Conservation (phyloP, 2,329 filamentous ascomycete species). For the Paraconiothyrium brasiliense region DNA sequence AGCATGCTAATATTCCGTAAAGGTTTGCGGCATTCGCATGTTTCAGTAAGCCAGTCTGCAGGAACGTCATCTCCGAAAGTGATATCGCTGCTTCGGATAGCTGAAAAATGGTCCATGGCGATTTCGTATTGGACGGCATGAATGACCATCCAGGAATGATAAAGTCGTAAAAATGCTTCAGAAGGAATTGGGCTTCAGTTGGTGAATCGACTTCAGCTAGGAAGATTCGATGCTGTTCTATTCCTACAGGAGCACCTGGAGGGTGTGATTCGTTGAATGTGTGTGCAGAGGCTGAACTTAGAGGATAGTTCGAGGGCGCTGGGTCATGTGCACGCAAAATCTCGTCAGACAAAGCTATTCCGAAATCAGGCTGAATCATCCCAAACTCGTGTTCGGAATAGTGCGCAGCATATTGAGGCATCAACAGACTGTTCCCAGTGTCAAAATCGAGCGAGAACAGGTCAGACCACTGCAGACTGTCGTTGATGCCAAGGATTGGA, state of each 20-base stretch:
- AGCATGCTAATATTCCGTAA: slow-evolving; percentile 16
- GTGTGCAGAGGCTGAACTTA: not conserved
- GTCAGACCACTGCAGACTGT: slow-evolving; percentile 18
- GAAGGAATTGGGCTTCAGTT: slow-evolving; percentile 19
- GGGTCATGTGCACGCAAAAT: not conserved
- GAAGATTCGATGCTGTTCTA: not conserved
- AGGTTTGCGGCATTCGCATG: slow-evolving; percentile 21
- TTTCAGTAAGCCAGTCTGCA: slow-evolving; percentile 12
- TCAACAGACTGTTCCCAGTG: slow-evolving; percentile 9
- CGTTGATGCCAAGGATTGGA: slow-evolving; percentile 9
- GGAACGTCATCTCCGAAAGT: slow-evolving; percentile 20
- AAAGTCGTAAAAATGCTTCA: slow-evolving; percentile 21
- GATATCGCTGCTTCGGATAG: slow-evolving; percentile 15
- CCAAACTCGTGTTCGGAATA: not conserved
- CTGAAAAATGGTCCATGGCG: slow-evolving; percentile 21
- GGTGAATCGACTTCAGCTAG: slow-evolving; percentile 16
- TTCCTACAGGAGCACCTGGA: not conserved
- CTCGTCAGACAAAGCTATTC: not conserved
- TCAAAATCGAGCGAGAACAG: slow-evolving; percentile 16
- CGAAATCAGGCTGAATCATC: not conserved
- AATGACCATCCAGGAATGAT: slow-evolving; percentile 20
- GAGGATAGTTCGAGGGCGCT: not conserved
- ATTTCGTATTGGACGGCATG: slow-evolving; percentile 17
- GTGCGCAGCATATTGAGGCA: not conserved
- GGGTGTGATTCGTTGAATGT: not conserved